phyloP scores from a whole-genome alignment of 305 asterid species.

The Solanum hybrid region DNA sequence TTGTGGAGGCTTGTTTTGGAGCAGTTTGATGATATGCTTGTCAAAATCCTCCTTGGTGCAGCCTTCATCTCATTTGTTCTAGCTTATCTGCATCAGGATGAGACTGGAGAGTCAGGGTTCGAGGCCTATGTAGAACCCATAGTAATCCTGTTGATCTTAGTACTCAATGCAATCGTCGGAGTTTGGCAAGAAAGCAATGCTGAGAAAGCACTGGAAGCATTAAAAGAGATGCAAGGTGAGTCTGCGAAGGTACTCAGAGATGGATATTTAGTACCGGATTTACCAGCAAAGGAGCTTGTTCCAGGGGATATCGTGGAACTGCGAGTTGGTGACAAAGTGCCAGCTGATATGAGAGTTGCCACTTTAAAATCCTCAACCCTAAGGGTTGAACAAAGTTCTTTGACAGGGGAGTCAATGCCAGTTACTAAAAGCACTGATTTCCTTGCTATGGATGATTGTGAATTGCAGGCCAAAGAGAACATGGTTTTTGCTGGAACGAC shows the following conservation, averaged over 20 bases:
- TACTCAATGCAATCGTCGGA: conserved; percentile 82
- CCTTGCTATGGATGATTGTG: conserved; percentile 54
- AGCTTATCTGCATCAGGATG: conserved; percentile 54
- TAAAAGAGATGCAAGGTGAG: conserved; percentile 83
- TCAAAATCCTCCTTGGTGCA: conserved; percentile 68
- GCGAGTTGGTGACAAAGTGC: conserved; percentile 79
- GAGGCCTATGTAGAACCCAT: conserved; percentile 81
- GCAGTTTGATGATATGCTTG: conserved; percentile 80
- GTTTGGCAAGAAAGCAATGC: conserved; percentile 97
- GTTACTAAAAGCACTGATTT: conserved; percentile 47
- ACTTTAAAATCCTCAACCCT: conserved; percentile 54
- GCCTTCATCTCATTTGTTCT: conserved; percentile 68
- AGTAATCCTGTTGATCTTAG: conserved; percentile 61
- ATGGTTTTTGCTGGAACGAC: conserved; percentile 96
- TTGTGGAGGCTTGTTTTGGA: conserved; percentile 67
- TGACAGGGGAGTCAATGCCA: conserved; percentile 88
- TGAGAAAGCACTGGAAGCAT: conserved; percentile 81
- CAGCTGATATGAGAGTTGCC: conserved; percentile 85
- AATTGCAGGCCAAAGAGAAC: conserved; percentile 69
- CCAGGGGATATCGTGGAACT: conserved; percentile 89
- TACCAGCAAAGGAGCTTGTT: conserved; percentile 83
- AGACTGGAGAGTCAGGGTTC: conserved; percentile 36
- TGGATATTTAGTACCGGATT: conserved; percentile 54
- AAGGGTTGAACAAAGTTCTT: conserved; percentile 76
- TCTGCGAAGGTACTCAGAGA: conserved; percentile 58